Conservation (phyloP, 257 asterid genomes). For the Verbena officinalis region DNA sequence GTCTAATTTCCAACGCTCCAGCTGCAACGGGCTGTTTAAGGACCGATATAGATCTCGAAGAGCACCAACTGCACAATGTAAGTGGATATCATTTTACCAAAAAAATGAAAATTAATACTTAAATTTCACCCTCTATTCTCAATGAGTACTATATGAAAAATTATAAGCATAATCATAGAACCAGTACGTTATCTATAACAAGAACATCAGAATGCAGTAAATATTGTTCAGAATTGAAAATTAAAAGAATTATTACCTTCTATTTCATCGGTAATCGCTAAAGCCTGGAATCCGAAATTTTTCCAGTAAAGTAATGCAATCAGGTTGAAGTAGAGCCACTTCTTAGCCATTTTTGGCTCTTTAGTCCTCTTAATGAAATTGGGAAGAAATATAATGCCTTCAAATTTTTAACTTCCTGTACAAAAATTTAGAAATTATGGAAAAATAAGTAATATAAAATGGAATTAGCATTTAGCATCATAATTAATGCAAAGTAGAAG, state of each 20-base stretch:
- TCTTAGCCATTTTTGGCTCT: conserved; percentile 46
- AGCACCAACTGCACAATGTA: conserved; percentile 63
- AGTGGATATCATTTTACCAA: not conserved
- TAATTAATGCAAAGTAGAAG: conserved; percentile 23
- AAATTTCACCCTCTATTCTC: not conserved
- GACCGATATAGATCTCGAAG: conserved; percentile 70
- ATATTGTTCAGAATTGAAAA: not conserved
- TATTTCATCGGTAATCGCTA: conserved; percentile 51
- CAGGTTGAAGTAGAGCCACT: conserved; percentile 35
- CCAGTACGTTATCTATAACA: not conserved
- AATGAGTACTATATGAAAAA: not conserved
- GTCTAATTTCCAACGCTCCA: conserved; percentile 60
- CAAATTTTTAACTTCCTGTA: conserved; percentile 13
- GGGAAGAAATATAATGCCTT: conserved; percentile 23
- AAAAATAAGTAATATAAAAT: conserved; percentile 11
- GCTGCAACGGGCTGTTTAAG: conserved; percentile 66
- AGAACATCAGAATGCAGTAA: not conserved
- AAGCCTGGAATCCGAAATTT: conserved; percentile 40
- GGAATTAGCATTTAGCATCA: conserved; percentile 26
- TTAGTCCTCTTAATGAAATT: not conserved
- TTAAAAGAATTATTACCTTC: conserved; percentile 51
- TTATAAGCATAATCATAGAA: conserved; percentile 3
- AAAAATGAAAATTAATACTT: too few species aligned
- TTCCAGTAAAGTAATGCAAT: conserved; percentile 35
- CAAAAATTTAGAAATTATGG: too few species aligned